Conservation (phyloP, 768 basidiomycete species). For the Amylocystis lapponica region DNA sequence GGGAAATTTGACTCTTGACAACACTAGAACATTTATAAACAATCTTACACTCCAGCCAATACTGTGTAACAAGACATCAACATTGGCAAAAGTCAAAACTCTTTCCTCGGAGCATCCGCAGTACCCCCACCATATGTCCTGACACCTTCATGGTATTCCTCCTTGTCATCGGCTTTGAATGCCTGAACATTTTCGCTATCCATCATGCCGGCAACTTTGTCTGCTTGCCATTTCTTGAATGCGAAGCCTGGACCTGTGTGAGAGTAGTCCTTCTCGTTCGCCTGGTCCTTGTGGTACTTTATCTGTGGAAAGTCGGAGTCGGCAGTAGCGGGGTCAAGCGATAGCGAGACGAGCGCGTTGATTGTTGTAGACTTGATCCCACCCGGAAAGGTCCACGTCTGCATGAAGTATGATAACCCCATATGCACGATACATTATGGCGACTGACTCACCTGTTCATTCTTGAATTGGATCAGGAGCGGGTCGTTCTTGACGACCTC, state of each 20-base stretch:
- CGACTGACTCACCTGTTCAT: slow-evolving; percentile 29
- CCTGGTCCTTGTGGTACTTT: slow-evolving; percentile 35
- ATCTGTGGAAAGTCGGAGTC: slow-evolving; percentile 36
- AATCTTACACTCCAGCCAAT: too few relatives aligned
- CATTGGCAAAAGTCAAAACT: too few relatives aligned
- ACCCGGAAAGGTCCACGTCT: slow-evolving; percentile 36
- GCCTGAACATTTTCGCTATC: slow-evolving; percentile 19
- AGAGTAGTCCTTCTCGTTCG: slow-evolving; percentile 38
- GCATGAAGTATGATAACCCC: neutral
- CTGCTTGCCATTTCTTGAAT: slow-evolving; percentile 37
- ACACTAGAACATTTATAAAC: too few relatives aligned
- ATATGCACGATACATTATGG: neutral
- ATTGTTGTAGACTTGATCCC: slow-evolving; percentile 34
- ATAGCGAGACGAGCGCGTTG: slow-evolving; percentile 35
- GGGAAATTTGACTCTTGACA: too few relatives aligned
- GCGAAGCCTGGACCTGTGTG: slow-evolving; percentile 35
- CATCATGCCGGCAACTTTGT: slow-evolving; percentile 19
- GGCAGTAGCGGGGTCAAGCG: slow-evolving; percentile 33
- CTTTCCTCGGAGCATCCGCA: slow-evolving; percentile 14
- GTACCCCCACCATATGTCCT: slow-evolving; percentile 13
- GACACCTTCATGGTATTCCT: slow-evolving; percentile 16
- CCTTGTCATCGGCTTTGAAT: slow-evolving; percentile 16
- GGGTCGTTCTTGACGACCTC: slow-evolving; percentile 31
- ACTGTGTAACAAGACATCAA: too few relatives aligned
- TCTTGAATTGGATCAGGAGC: slow-evolving; percentile 37